These are phyloP conservation scores for Porcisia hertigi DNA, from an alignment of 208 protist species.

Conservation along the genomic window DNA sequence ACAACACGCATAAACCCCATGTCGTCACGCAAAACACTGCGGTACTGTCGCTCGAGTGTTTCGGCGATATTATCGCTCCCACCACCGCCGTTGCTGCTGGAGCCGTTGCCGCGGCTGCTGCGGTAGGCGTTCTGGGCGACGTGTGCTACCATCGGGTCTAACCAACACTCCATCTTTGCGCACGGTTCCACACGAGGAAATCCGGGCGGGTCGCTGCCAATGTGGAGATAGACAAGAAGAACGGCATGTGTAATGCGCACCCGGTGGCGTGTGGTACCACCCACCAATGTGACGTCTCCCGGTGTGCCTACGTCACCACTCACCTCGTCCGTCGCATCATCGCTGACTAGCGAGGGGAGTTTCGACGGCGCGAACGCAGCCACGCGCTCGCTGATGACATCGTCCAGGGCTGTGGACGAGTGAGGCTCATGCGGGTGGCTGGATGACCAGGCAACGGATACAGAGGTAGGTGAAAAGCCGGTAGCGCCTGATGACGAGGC, in stretches of 20 bases:
- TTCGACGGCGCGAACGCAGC: constrained; percentile 62
- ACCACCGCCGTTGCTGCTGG: constrained; percentile 27
- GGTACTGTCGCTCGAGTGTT: constrained; percentile 93
- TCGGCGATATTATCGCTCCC: constrained; percentile 94
- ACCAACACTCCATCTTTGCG: constrained; percentile 97
- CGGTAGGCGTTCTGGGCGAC: constrained; percentile 45
- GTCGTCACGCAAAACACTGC: constrained; percentile 56
- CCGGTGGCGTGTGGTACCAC: constrained; percentile 26
- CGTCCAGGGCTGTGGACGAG: constrained; percentile 21
- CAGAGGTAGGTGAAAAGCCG: not conserved
- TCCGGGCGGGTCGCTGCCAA: constrained; percentile 98
- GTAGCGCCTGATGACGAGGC: not conserved
- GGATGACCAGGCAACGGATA: not conserved
- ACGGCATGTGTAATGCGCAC: constrained; percentile 73
- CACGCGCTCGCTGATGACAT: constrained; percentile 61
- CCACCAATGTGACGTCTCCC: constrained; percentile 22
- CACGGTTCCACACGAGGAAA: constrained; percentile 95
- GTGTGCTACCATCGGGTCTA: constrained; percentile 86
- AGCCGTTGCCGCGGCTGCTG: constrained; percentile 19
- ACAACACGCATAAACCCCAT: constrained; percentile 72
- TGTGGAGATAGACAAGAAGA: constrained; percentile 97
- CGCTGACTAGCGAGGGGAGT: constrained; percentile 63
- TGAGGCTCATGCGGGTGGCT: constrained; percentile 17
- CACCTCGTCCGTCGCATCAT: constrained; percentile 38
- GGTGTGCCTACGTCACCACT: constrained; percentile 18